phyloP scores from a whole-genome alignment of 192 early-diverging fungal species.

The Backusella parvicylindrica region DNA sequence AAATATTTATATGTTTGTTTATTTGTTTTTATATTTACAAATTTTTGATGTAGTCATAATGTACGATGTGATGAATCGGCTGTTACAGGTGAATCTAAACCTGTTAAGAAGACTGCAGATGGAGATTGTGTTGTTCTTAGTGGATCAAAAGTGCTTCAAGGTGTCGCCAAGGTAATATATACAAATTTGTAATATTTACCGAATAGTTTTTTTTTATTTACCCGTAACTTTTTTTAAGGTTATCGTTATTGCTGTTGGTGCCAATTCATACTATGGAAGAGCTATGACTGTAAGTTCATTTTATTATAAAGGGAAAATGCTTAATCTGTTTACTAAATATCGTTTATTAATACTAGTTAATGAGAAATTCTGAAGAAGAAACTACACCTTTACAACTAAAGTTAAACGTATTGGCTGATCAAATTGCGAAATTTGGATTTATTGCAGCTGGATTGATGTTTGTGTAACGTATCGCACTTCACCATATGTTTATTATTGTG shows the following conservation, averaged over 20 bases:
- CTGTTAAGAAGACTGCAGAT: slow-evolving; percentile 68
- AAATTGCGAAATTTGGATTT: slow-evolving; percentile 93
- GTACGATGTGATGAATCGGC: slow-evolving; percentile 85
- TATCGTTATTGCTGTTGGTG: slow-evolving; percentile 85
- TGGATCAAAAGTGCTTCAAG: slow-evolving; percentile 89
- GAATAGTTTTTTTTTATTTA: neutral
- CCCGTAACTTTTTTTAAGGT: slow-evolving; percentile 27
- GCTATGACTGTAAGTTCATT: slow-evolving; percentile 68
- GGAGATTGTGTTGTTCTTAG: slow-evolving; percentile 81
- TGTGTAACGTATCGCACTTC: slow-evolving; percentile 35
- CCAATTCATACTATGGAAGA: slow-evolving; percentile 84
- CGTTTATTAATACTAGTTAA: slow-evolving; percentile 27
- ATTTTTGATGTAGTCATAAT: slow-evolving; percentile 54
- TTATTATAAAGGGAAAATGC: neutral
- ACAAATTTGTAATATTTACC: neutral
- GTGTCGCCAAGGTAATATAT: slow-evolving; percentile 53
- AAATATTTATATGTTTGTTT: neutral
- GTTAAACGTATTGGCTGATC: slow-evolving; percentile 85
- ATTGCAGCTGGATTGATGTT: slow-evolving; percentile 82
- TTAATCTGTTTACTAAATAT: neutral
- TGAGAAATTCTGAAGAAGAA: slow-evolving; percentile 66
- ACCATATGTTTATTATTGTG: neutral
- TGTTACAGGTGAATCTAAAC: slow-evolving; percentile 88
- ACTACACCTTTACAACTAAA: slow-evolving; percentile 93
- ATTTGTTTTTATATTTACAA: neutral